A percentile compares a stretch with the other conserved stretches of the same genome.
phyloP scores from a whole-genome alignment of 2,329 filamentous ascomycete species.

The Claviceps sp. region DNA sequence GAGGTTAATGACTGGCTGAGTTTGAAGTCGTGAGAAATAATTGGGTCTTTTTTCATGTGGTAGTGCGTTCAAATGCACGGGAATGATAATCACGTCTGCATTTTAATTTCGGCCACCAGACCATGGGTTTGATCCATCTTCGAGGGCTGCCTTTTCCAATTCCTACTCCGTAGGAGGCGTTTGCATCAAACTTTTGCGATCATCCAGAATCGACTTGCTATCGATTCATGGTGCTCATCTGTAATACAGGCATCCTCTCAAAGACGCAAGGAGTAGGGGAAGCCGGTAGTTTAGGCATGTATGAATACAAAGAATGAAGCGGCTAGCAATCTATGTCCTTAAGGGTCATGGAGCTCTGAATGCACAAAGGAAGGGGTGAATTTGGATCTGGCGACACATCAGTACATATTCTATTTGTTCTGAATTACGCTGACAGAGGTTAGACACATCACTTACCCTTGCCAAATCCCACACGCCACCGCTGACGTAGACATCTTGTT shows the following conservation, averaged over 20 bases:
- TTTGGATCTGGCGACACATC: slow-evolving; percentile 23
- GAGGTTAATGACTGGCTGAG: neutral
- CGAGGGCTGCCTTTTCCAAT: too few species aligned
- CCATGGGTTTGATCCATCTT: too few species aligned
- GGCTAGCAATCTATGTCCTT: neutral
- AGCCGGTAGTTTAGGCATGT: neutral
- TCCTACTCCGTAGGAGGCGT: too few species aligned
- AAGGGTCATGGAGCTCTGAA: slow-evolving; percentile 19
- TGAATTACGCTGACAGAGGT: neutral
- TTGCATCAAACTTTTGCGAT: too few species aligned
- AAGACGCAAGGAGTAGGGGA: too few species aligned
- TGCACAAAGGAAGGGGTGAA: slow-evolving; percentile 35
- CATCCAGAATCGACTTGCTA: too few species aligned
- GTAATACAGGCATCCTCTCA: too few species aligned
- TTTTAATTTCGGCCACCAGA: neutral
- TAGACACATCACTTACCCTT: slow-evolving; percentile 30
- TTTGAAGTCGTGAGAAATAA: neutral
- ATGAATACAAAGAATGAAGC: slow-evolving; percentile 4
- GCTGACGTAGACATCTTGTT: slow-evolving; percentile 58
- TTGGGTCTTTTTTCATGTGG: neutral
- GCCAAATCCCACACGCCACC: slow-evolving; percentile 70
- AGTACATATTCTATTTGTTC: neutral
- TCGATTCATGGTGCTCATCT: too few species aligned
- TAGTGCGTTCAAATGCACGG: neutral
- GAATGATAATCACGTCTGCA: neutral